Base-by-base conservation (phyloP, 2,329 filamentous ascomycete species). In the Thelonectria olida region DNA sequence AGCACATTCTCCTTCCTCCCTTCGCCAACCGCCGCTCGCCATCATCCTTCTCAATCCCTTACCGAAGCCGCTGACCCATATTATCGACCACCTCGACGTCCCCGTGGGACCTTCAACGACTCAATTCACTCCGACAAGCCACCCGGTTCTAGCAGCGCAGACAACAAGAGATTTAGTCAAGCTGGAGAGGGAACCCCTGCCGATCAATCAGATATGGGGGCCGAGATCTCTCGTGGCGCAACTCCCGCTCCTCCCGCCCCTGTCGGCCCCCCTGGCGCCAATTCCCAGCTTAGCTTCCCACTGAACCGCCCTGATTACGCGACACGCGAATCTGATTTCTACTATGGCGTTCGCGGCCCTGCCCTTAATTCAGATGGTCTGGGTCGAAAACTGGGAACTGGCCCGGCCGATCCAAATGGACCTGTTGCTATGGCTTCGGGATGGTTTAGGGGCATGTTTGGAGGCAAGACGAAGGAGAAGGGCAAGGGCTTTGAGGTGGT, bases 401-500 rank as follows among this genome's bases (percentile, higher is more conserved):
- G 96, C 0, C 96, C 96, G 2, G 93, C 94, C 8, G 95, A 99
- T 79, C 96, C 96, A 1, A 97, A 94, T 36, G 92, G 94, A 1
- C 93, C 94, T 0, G 92, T 97, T 19, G 91, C 93, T 2, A 95
- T 92, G 7, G 95, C 96, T 0, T 91, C 92, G 0, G 92, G 93
- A 5, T 99, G 95, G 93, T 88, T 98, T 76, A 90, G 92, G 68
- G 86, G 84, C 53, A 74, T 97, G 6, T 86, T 97, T 60, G 90
- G 89, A 12, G 91, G 90, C 15, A 97, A 96, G 79, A 93, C 89
- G 7, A 97, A 97, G 74, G 95, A 97, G 67, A 97, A 96, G 77
- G 90, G 90, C 67, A 98, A 98, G 77, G 96, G 96, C 0, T 99
- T 99, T 68, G 96, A 98, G 75, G 96, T 99, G 5, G 95, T 99